Evolutionary conservation across 179 eudicot genomes (phyloP).

Genomic region (Beta macrorhiza): DNA sequence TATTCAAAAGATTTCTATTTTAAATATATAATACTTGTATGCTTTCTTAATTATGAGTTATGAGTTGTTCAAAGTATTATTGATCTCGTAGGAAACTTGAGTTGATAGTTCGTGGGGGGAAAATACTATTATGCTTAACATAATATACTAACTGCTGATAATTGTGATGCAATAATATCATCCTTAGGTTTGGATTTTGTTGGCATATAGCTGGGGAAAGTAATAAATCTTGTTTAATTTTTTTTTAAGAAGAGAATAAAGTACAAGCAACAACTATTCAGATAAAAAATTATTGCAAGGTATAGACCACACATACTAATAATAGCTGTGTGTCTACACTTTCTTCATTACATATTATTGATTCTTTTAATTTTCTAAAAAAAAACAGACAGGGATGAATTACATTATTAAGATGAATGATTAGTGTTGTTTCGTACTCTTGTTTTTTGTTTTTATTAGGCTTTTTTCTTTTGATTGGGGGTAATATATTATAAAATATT

Average conservation of each 20-base stretch:
- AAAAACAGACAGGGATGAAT: neutral
- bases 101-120: constrained; percentile 15
- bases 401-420: constrained; percentile 20
- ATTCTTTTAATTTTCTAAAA: neutral
- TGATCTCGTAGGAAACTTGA: neutral
- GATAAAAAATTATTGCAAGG: neutral
- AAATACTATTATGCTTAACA: neutral
- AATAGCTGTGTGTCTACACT: neutral
- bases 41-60: neutral
- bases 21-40: neutral
- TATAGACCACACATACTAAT: constrained; percentile 14
- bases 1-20: too few relatives aligned
- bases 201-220: constrained; percentile 14
- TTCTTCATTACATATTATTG: too few relatives aligned
- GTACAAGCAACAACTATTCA: neutral
- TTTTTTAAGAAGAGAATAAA: neutral
- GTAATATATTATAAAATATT: neutral
- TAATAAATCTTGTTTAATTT: too few relatives aligned
- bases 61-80: neutral
- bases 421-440: constrained; percentile 8
- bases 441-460: constrained; percentile 5
- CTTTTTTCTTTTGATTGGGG: neutral
- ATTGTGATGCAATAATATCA: constrained; percentile 7
- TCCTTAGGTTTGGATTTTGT: constrained; percentile 5
- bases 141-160: neutral